These are phyloP conservation scores for Perilla frutescens DNA, from an alignment of 257 asterid genomes.

Conservation along the genomic window DNA sequence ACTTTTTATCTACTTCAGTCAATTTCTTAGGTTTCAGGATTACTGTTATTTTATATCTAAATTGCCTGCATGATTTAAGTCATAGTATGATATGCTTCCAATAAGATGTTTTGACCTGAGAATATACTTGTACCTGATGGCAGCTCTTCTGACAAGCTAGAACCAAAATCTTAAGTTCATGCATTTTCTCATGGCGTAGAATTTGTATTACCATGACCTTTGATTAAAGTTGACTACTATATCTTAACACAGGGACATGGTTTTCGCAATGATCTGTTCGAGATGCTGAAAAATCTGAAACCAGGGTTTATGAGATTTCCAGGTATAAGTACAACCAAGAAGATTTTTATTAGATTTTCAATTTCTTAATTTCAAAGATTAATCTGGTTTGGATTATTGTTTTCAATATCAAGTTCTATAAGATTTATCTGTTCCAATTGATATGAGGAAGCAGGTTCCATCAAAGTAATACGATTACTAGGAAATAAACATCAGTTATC, in stretches of 20 bases:
- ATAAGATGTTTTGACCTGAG: neutral
- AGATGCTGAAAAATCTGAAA: conserved; percentile 67
- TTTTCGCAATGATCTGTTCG: conserved; percentile 86
- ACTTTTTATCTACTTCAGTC: conserved; percentile 9
- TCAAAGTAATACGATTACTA: neutral
- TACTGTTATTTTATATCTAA: neutral
- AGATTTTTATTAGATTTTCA: conserved; percentile 3
- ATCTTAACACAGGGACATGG: conserved; percentile 84
- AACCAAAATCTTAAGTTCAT: conserved; percentile 10
- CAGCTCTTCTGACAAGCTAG: neutral
- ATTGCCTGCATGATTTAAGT: neutral
- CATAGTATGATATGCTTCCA: neutral
- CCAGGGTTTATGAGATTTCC: conserved; percentile 95
- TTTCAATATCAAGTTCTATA: conserved; percentile 6
- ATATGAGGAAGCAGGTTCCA: neutral
- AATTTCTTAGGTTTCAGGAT: neutral
- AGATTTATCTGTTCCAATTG: neutral
- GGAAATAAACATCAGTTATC: conserved; percentile 6
- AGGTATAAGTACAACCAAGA: conserved; percentile 47
- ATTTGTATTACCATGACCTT: conserved; percentile 14
- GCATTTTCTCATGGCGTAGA: conserved; percentile 7
- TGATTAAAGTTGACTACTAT: conserved; percentile 7
- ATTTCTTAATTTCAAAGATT: conserved; percentile 9
- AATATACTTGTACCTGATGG: conserved; percentile 1
- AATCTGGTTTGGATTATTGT: neutral